Evolutionary conservation across 169 alveolate species (phyloP), one percentile per base, ranked within the genome.

Genomic region (Cryptosporidium parvum): DNA sequence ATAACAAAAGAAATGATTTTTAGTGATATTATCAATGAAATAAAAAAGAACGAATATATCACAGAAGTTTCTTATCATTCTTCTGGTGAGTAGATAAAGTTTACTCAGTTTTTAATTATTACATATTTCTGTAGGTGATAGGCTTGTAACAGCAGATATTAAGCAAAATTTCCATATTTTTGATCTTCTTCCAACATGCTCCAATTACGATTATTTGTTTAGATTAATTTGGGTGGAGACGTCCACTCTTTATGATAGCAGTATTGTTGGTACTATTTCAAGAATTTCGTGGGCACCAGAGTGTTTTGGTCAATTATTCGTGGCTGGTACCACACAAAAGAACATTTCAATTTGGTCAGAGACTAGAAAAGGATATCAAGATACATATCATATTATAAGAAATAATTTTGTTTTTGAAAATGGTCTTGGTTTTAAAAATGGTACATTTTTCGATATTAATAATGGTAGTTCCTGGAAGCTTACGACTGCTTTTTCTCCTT

Each of bases 221-320:
- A 48, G 26, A 44, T 56, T 80, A 59, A 33, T 31, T 3, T 80
- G 89, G 89, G 56, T 80, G 9, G 52, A 65, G 51, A 62, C 89
- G 29, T 59, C 75, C 9, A 65, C 62, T 59, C 29, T 80, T 26
- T 26, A 44, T 42, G 62, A 53, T 10, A 44, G 33, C 6, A 53
- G 65, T 14, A 62, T 65, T 8, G 12, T 0, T 31, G 89, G 89
- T 14, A 42, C 44, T 5, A 42, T 80, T 65, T 44, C 69, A 33
- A 80, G 68, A 61, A 80, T 80, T 61, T 62, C 89, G 5, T 80
- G 89, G 89, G 61, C 89, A 29, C 75, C 89, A 12, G 80, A 80
- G 16, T 62, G 75, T 62, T 80, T 44, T 62, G 89, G 89, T 48
- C 89, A 80, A 45, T 45, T 80, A 21, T 80, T 80, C 65, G 89